phyloP scores from a whole-genome alignment of 495 filamentous ascomycete species.

The Tetracladium setigerum region DNA sequence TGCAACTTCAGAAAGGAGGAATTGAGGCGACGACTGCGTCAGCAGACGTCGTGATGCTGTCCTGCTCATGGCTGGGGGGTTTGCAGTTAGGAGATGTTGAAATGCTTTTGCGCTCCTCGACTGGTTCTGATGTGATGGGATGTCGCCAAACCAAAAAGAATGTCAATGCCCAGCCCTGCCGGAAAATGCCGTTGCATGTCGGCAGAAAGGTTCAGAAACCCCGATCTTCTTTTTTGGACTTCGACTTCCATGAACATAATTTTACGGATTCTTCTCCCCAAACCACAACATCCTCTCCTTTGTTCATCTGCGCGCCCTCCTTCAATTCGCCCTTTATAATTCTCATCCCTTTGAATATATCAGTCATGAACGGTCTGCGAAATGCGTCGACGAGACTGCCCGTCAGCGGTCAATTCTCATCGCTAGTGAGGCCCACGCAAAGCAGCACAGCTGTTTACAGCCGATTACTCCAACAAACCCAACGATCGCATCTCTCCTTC shows the following conservation, averaged over 20 bases:
- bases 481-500: slow-evolving; percentile 21
- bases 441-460: slow-evolving; percentile 49
- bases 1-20: slow-evolving; percentile 20
- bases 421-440: slow-evolving; percentile 32
- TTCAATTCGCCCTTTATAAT: slow-evolving; percentile 10
- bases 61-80: slow-evolving; percentile 33
- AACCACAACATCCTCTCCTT: slow-evolving; percentile 10
- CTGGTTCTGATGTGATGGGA: no score
- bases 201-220: slow-evolving; percentile 15
- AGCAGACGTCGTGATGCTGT: slow-evolving; percentile 35
- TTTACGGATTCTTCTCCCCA: no score
- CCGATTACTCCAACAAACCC: slow-evolving; percentile 42
- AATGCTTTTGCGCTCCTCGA: no score
- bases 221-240: slow-evolving; percentile 7
- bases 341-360: neutral
- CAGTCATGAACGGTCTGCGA: slow-evolving; percentile 40
- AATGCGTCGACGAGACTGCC: slow-evolving; percentile 33
- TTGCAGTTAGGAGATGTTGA: no score
- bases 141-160: slow-evolving; percentile 9
- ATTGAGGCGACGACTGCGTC: slow-evolving; percentile 29
- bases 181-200: slow-evolving; percentile 11
- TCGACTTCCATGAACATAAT: neutral
- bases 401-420: slow-evolving; percentile 29
- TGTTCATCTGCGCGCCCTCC: slow-evolving; percentile 12
- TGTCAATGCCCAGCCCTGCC: slow-evolving; percentile 13